A percentile compares a stretch with the other conserved stretches of the same genome.
These are phyloP conservation scores for Albugo laibachii DNA, from an alignment of 352 stramenopile genomes.

Conservation along the genomic window DNA sequence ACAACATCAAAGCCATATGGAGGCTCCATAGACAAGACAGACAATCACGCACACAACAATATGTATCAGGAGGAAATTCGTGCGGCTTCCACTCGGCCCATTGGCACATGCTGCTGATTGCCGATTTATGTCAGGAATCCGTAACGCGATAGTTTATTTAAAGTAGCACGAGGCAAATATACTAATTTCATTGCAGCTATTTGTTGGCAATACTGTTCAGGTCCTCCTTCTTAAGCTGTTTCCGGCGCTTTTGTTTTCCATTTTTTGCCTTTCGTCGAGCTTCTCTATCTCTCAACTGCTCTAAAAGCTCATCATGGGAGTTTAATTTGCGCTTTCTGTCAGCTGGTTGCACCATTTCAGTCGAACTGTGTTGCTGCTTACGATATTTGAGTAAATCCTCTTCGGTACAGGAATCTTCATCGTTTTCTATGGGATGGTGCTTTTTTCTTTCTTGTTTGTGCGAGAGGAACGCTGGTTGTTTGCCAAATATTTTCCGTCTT, in stretches of 20 bases:
- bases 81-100: too few species aligned
- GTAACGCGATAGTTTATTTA: too few species aligned
- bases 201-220: constrained; percentile 9
- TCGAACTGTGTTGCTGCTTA: background rate
- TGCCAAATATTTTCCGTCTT: constrained; percentile 15
- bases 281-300: constrained; percentile 39
- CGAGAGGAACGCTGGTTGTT: background rate
- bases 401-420: constrained; percentile 33
- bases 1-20: too few species aligned
- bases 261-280: constrained; percentile 54
- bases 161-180: too few species aligned
- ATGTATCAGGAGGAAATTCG: too few species aligned
- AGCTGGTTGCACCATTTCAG: background rate
- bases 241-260: constrained; percentile 44
- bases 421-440: constrained; percentile 11
- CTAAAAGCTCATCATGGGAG: constrained; percentile 44
- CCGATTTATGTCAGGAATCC: too few species aligned
- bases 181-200: too few species aligned
- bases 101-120: too few species aligned
- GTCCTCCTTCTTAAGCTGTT: constrained; percentile 57
- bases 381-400: constrained; percentile 14
- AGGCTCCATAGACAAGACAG: too few species aligned
- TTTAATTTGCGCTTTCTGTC: constrained; percentile 42
- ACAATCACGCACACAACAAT: too few species aligned
- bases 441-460: constrained; percentile 7